A percentile compares a stretch with the other conserved stretches of the same genome.
Evolutionary conservation across 2,329 filamentous ascomycete genomes (phyloP).

Genomic region (Colletotrichum cuscutae): DNA sequence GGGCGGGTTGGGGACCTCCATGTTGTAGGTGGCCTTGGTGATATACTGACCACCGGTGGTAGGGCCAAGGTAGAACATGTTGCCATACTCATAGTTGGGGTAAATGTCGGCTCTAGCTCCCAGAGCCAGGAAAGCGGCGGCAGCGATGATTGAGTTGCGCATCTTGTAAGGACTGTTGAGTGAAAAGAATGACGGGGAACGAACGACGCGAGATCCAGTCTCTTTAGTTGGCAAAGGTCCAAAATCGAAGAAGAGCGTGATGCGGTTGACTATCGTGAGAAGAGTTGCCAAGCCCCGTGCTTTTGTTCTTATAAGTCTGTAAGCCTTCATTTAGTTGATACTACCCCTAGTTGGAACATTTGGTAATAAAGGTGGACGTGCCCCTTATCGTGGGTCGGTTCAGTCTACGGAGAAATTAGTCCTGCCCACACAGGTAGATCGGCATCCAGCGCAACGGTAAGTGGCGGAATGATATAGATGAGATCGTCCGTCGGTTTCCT

Average conservation of each 20-base stretch:
- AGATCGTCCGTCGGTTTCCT: not conserved
- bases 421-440: not conserved
- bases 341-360: not conserved
- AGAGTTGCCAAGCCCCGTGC: not conserved
- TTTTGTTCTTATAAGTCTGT: not conserved
- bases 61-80: conserved; percentile 27
- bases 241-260: not conserved
- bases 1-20: conserved; percentile 29
- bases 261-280: no score
- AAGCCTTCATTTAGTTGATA: not conserved
- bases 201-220: conserved; percentile 12
- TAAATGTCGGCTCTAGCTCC: conserved; percentile 19
- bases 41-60: conserved; percentile 22
- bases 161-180: not conserved
- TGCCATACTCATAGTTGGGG: conserved; percentile 20
- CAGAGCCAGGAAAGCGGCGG: conserved; percentile 3
- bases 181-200: not conserved
- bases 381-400: not conserved
- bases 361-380: not conserved
- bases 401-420: not conserved
- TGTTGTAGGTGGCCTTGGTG: conserved; percentile 36
- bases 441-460: not conserved
- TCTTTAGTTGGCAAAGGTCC: not conserved
- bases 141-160: conserved; percentile 7
- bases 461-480: not conserved